phyloP scores from a whole-genome alignment of 2,329 filamentous ascomycete species.

The Epichloe gansuensis region DNA sequence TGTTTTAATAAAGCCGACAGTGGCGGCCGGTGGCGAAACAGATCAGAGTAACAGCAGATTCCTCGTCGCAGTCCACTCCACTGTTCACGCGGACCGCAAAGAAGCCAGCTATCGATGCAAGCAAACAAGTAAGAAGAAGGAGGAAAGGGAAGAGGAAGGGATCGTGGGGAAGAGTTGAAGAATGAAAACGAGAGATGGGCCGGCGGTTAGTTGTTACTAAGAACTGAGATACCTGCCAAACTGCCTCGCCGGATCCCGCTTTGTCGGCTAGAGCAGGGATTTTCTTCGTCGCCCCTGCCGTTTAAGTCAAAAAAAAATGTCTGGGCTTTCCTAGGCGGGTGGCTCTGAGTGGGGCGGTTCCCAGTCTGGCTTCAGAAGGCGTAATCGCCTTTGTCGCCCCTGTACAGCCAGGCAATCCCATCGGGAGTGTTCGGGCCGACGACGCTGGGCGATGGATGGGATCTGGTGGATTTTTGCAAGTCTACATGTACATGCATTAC shows the following conservation, averaged over 20 bases:
- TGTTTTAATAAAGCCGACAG: background rate
- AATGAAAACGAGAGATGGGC: background rate
- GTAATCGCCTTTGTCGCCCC: background rate
- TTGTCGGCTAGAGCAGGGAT: slow-evolving; percentile 5
- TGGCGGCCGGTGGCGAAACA: background rate
- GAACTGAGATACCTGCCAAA: too few relatives aligned
- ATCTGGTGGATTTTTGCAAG: background rate
- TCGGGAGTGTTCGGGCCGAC: slow-evolving; percentile 11
- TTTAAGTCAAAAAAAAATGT: background rate
- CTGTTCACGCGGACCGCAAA: background rate
- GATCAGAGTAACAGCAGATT: background rate
- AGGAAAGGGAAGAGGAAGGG: background rate
- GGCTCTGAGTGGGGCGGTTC: background rate
- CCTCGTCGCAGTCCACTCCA: background rate
- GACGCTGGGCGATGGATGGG: slow-evolving; percentile 6
- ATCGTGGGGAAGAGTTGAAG: background rate
- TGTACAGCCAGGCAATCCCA: slow-evolving; percentile 1
- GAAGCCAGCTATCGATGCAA: background rate
- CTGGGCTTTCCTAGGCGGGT: background rate
- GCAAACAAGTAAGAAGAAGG: background rate
- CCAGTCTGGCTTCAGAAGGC: too few relatives aligned
- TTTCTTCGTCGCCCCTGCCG: slow-evolving; percentile 2
- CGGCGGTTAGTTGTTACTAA: background rate
- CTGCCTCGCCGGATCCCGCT: slow-evolving; percentile 1
- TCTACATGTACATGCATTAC: background rate